Evolutionary conservation across 2,329 filamentous ascomycete genomes (phyloP).

Genomic region (Pestalotiopsis sp.): DNA sequence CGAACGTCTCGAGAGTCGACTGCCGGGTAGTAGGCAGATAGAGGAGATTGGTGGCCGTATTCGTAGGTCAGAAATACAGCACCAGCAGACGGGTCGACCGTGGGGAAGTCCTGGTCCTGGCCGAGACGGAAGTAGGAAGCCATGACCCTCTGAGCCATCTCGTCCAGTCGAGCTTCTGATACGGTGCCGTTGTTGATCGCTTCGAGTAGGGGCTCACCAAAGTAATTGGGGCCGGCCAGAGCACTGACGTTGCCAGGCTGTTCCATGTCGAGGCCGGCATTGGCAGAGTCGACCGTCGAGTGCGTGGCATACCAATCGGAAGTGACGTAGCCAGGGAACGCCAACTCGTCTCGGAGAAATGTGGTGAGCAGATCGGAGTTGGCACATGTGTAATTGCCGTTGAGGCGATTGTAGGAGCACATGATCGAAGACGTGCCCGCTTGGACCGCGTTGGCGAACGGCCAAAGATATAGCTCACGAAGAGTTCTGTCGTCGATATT

Average conservation of each 20-base stretch:
- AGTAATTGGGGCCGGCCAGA: slow-evolving; percentile 74
- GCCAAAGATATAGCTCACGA: slow-evolving; percentile 62
- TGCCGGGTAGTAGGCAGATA: slow-evolving; percentile 59
- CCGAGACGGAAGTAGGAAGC: slow-evolving; percentile 69
- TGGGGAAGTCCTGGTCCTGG: slow-evolving; percentile 47
- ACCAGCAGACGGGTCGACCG: slow-evolving; percentile 59
- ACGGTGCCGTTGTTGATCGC: slow-evolving; percentile 53
- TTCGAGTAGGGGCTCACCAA: slow-evolving; percentile 57
- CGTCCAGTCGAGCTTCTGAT: slow-evolving; percentile 42
- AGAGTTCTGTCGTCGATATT: slow-evolving; percentile 57
- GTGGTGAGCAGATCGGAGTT: slow-evolving; percentile 51
- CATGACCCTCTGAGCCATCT: slow-evolving; percentile 78
- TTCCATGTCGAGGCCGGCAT: slow-evolving; percentile 52
- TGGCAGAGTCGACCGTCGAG: slow-evolving; percentile 42
- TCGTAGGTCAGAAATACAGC: slow-evolving; percentile 72
- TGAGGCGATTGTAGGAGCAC: slow-evolving; percentile 49
- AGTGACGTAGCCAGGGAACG: slow-evolving; percentile 43
- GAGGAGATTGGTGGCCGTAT: slow-evolving; percentile 70
- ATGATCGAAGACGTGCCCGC: slow-evolving; percentile 39
- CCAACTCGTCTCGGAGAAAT: slow-evolving; percentile 48
- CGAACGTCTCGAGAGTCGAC: slow-evolving; percentile 79
- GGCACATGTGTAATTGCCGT: slow-evolving; percentile 52
- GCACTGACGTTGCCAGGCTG: slow-evolving; percentile 55
- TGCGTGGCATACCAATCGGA: slow-evolving; percentile 47
- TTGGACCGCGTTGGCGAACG: slow-evolving; percentile 48